Evolutionary conservation across 2,329 filamentous ascomycete species (phyloP), one percentile per base, ranked within the genome.

Genomic region (Trichoderma sp.): DNA sequence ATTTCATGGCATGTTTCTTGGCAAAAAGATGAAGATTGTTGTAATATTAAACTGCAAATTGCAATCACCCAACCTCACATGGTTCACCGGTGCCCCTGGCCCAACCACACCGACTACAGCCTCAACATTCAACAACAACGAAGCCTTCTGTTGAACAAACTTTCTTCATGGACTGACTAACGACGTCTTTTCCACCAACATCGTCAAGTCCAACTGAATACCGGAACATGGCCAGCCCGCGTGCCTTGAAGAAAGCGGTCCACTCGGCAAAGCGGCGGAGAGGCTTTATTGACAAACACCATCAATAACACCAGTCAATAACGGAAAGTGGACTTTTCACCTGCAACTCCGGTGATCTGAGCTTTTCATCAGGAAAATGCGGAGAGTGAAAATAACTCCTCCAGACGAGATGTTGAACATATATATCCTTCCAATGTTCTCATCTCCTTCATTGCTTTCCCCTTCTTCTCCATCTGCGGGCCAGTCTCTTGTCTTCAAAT

Each of bases 261-360:
- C 30, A 13, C 39, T 1, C 2, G 28, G 65, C 36, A 28, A 68
- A 17, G 39, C 28, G 26, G n/a, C n/a, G 9, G 36, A 12, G 34
- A 20, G 68, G 62, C 61, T 66, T 66, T 71, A 71, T 71, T 71
- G 68, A 71, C 47, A 36, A 58, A 15, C 62, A 58, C 7, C 3
- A 26, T 71, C 68, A 71, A 71, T 71, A 66, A 66, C 59, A 9
- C 28, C 28, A 13, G 50, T 70, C 68, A 71, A 71, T 71, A 71
- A 8, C 65, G 2, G 36, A 65, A 20, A 66, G 61, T 65, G 61
- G 62, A 50, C 39, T 39, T 28, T 34, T 34, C 28, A 11, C 28
- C n/a, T n/a, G 47, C 63, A 53, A 50, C 36, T 50, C 28, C 28
- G 30, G 8, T 62, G 55, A 69, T 55, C 67, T 30, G 68, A 71